Base-by-base conservation (phyloP, 257 asterid genomes). In the Handroanthus guayacan region DNA sequence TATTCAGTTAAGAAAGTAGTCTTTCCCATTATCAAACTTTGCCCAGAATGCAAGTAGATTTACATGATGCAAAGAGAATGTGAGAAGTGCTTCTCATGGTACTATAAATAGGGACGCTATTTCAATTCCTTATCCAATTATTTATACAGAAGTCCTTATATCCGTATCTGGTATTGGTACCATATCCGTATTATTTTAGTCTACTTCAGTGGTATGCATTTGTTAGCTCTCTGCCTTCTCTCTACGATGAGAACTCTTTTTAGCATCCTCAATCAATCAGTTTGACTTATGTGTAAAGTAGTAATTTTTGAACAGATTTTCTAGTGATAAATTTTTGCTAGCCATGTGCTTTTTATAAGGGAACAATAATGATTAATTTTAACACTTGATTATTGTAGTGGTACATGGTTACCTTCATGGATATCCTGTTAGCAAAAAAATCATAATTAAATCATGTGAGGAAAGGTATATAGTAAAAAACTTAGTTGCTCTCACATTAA, bases 181-280 rank as follows among this genome's bases (percentile, higher is more conserved):
- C n/a, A n/a, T n/a, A n/a, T n/a, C n/a, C n/a, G n/a, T n/a, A n/a
- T n/a, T n/a, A n/a, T n/a, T n/a, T n/a, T n/a, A n/a, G n/a, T n/a
- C n/a, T n/a, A 36, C 20, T 54, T 84, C 48, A 70, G 91, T 84
- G 95, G 97, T 92, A 78, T 62, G 68, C 58, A 51, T 47, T 57
- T 74, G 9, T 61, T 69, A 12, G 51, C 50, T 67, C 57, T 52
- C 38, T 25, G 8, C 38, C 54, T 41, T 31, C 34, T 71, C 63
- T 65, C 17, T 55, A 62, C 31, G 70, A 71, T 75, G 41, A 61
- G 47, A 18, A 72, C 13, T 47, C 6, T 69, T 36, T 10, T 5
- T 55, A 50, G 51, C 51, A 63, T 67, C 72, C 78, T 48, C 39
- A 20, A 55, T 67, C 78, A 45, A 31, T 71, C 60, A 3, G 37